Conservation (phyloP, 2,329 filamentous ascomycete species). For the Penicillium sp. region DNA sequence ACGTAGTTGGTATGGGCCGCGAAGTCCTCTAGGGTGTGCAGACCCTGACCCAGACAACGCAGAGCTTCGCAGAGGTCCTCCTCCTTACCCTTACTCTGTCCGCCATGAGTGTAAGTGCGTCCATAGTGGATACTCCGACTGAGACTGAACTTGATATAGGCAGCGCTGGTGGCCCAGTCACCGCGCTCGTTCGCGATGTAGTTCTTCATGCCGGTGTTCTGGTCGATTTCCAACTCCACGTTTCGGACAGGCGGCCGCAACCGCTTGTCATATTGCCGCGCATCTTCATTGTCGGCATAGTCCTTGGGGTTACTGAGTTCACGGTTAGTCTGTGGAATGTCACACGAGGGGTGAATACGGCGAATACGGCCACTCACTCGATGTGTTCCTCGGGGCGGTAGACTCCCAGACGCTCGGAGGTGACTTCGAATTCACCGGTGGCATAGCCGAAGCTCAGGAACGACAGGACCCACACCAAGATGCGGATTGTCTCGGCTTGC, state of each 20-base stretch:
- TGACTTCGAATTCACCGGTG: conserved; percentile 84
- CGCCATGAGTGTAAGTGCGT: conserved; percentile 70
- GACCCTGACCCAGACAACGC: conserved; percentile 71
- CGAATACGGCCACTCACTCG: conserved; percentile 35
- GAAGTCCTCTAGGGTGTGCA: conserved; percentile 78
- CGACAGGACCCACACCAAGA: conserved; percentile 78
- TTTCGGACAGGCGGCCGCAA: conserved; percentile 76
- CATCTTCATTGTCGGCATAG: conserved; percentile 85
- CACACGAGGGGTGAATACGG: no score
- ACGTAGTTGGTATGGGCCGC: conserved; percentile 83
- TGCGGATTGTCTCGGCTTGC: conserved; percentile 74
- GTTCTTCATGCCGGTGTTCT: conserved; percentile 93
- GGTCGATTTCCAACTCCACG: conserved; percentile 72
- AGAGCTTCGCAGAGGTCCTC: conserved; percentile 79
- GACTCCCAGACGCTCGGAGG: conserved; percentile 74
- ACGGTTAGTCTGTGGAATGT: conserved; percentile 32
- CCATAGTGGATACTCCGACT: conserved; percentile 75
- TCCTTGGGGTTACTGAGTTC: conserved; percentile 69
- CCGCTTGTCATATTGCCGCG: conserved; percentile 72
- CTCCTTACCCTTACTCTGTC: conserved; percentile 64
- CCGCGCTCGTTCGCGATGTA: conserved; percentile 93
- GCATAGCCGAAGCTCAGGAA: conserved; percentile 83
- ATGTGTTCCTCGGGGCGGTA: conserved; percentile 72
- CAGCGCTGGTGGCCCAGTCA: conserved; percentile 84
- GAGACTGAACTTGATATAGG: conserved; percentile 77